Evolutionary conservation across 768 basidiomycete genomes (phyloP), one percentile per base, ranked within the genome.

Genomic region (Austroboletus eburneus): DNA sequence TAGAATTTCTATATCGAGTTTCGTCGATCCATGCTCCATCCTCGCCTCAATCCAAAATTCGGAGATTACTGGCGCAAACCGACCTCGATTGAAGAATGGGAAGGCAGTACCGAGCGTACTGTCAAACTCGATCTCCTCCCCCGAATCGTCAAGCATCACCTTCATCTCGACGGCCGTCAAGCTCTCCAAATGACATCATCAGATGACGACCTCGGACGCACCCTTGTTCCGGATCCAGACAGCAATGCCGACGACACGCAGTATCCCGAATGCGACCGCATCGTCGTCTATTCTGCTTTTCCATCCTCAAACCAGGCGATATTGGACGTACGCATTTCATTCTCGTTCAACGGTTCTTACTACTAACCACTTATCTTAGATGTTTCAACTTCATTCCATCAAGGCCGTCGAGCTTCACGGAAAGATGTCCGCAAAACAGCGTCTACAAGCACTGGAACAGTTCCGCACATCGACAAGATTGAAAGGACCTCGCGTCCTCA

Each of bases 1-100:
- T 33, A 57, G 53, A 23, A 57, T 27, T 55, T 57, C 13, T 57
- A 57, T 6, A 51, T 54, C 1, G 49, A 57, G 16, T 51, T 57
- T 25, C 22, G 45, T 2, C 21, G 42, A 0, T 41, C 48, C 0
- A 39, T 57, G 6, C 50, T 57, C 1, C 46, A 55, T 22, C 53
- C 53, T 0, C 7, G 1, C 1, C 9, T 39, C 3, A 46, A 35
- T 16, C 39, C 45, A 0, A 47, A 42, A 2, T 1, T 0, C 0
- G 9, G 0, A 3, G 25, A 33, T 0, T 4, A 20, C 2, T 57
- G 49, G 49, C 8, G 23, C 3, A 50, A 48, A 2, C 52, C 49
- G 0, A 3, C 5, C 2, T 22, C 41, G 0, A 3, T 56, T 7
- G 23, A 45, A 0, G 13, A 24, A 1, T 53, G 40, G 54, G 10